Percentiles rank a stretch among this genome's conserved stretches.
phyloP scores from a whole-genome alignment of 768 basidiomycete species.

The Mycena kentingensis region DNA sequence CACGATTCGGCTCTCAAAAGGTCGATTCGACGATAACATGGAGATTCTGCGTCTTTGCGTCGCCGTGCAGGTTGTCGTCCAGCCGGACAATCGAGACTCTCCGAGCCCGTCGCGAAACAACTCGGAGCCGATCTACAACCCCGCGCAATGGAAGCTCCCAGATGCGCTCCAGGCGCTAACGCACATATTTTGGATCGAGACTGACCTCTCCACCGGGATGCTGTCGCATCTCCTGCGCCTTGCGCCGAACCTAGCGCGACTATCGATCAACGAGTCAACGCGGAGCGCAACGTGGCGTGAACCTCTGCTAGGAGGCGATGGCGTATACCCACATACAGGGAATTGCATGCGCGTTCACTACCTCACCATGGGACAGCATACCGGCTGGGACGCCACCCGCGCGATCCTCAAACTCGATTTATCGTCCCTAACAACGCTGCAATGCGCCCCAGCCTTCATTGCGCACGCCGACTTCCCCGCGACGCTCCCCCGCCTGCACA shows the following conservation, averaged over 20 bases:
- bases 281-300: not conserved
- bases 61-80: constrained; percentile 4
- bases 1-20: constrained; percentile 7
- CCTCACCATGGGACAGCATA: not conserved
- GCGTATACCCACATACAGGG: no score
- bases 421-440: not conserved
- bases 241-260: not conserved
- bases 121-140: not conserved
- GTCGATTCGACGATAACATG: constrained; percentile 6
- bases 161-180: not conserved
- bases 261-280: not conserved
- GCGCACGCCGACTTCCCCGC: not conserved
- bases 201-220: not conserved
- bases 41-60: constrained; percentile 9
- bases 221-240: not conserved
- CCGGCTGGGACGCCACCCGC: not conserved
- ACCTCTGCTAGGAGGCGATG: no score
- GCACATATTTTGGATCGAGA: constrained; percentile 10
- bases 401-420: not conserved
- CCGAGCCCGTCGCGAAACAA: not conserved
- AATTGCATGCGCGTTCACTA: not conserved
- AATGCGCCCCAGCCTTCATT: not conserved
- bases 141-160: not conserved
- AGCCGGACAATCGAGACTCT: not conserved
- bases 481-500: not conserved